A percentile compares a stretch with the other conserved stretches of the same genome.
Conservation (phyloP, 2,329 filamentous ascomycete species). For the Beauveria sp. region DNA sequence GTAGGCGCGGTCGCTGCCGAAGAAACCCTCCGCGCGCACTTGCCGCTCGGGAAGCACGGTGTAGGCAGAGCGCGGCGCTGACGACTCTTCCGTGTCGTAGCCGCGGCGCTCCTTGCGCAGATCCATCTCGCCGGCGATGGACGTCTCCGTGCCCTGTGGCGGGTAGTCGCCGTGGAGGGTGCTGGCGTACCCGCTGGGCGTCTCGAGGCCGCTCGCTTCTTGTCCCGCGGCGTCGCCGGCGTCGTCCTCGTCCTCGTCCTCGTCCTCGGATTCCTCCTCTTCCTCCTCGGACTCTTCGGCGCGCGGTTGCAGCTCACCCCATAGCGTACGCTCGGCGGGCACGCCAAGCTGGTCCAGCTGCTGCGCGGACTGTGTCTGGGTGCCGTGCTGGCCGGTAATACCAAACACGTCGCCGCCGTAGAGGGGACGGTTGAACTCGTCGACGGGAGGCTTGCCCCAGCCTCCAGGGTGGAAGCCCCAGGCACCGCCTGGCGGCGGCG, state of each 20-base stretch:
- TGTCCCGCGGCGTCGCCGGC: conserved; percentile 55
- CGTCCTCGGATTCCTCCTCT: conserved; percentile 67
- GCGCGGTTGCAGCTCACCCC: conserved; percentile 83
- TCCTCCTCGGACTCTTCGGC: conserved; percentile 69
- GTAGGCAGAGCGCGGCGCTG: conserved; percentile 71
- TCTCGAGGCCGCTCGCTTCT: conserved; percentile 65
- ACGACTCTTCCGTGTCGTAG: conserved; percentile 77
- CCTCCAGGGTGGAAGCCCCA: conserved; percentile 96
- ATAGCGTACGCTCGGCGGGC: conserved; percentile 77
- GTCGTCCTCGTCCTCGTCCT: conserved; percentile 62
- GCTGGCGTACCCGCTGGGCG: conserved; percentile 72
- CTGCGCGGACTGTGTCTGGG: conserved; percentile 15
- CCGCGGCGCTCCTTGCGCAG: conserved; percentile 76
- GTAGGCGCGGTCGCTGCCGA: conserved; percentile 89
- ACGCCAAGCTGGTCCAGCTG: conserved; percentile 49
- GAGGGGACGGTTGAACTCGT: conserved; percentile 84
- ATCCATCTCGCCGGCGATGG: conserved; percentile 79
- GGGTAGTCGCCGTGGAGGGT: conserved; percentile 73
- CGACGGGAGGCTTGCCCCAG: conserved; percentile 91
- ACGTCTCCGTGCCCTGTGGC: conserved; percentile 61
- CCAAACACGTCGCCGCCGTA: conserved; percentile 96
- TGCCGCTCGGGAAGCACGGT: conserved; percentile 85
- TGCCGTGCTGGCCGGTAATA: conserved; percentile 44
- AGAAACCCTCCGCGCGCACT: conserved; percentile 83
- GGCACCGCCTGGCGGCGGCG: conserved; percentile 76